Evolutionary conservation across 1,284 basidiomycete species (phyloP).

Genomic region (Cystobasidium sp.): DNA sequence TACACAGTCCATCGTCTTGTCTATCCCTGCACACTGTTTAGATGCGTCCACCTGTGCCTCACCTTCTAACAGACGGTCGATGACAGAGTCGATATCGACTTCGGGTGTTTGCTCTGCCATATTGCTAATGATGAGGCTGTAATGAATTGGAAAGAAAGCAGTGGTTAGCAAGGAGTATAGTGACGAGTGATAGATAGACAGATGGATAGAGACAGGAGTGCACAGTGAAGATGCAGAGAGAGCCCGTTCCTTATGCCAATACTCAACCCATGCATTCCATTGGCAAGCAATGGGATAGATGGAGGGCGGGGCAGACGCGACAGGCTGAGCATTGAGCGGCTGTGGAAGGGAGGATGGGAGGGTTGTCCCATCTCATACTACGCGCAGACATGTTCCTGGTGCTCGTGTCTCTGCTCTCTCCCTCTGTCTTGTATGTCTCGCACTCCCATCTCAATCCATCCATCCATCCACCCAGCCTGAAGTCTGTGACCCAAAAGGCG

Average conservation of each 20-base stretch:
- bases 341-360: neutral
- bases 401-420: no score
- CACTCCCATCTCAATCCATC: no score
- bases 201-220: no score
- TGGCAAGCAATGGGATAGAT: neutral
- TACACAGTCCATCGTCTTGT: neutral
- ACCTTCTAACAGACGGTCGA: constrained; percentile 95
- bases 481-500: no score
- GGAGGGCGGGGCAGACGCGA: constrained; percentile 18
- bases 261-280: no score
- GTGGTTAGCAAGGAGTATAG: neutral
- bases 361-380: no score
- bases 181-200: no score
- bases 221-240: no score
- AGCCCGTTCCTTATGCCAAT: neutral
- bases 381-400: no score
- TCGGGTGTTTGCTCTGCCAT: constrained; percentile 64
- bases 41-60: constrained; percentile 56
- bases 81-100: constrained; percentile 97
- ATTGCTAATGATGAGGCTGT: constrained; percentile 9
- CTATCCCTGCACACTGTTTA: neutral
- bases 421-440: no score
- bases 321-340: constrained; percentile 1
- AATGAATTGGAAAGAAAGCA: neutral
- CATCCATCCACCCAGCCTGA: no score